Base-by-base conservation (phyloP, 768 basidiomycete genomes). In the Glaciozyma martinii region DNA sequence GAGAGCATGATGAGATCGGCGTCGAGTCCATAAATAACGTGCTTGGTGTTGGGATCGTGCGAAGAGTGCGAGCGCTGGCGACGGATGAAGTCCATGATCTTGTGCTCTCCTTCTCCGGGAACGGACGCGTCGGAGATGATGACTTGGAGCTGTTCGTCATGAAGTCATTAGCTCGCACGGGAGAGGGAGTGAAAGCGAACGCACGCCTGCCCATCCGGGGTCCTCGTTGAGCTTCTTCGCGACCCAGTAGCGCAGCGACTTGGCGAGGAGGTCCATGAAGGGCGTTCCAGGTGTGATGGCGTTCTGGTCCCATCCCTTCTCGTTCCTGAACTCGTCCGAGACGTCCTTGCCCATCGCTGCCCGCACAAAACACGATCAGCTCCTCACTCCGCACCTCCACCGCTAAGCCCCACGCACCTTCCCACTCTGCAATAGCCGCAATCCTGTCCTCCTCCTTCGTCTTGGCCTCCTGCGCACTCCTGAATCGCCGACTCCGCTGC, bases 1-100 rank as follows among this genome's bases (percentile, higher is more conserved):
- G 91, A 84, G 67, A 99, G 84, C 95, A 99, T 99, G 76, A 99
- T 99, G 52, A 99, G 82, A 83, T 99, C 95, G 65, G 95, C 95
- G 79, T 99, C 95, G 75, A 99, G 79, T 71, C 95, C 95, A 78
- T 98, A 99, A 67, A 99, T 98, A 61, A 98, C 94, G 75, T 99
- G 95, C 42, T 81, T 81, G 5, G 92, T 97, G 75, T 99, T 98
- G 25, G 94, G 86, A 76, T 99, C 86, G 77, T 98, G 86, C n/a
- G 85, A 87, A 29, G 83, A 82, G 74, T 93, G 89, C 58, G 82
- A 80, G 59, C 95, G 83, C 73, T 95, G 93, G 42, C 93, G 82
- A 61, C 95, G 82, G 69, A 99, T 94, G 76, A 83, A 98, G 76
- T 98, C 95, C 92, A 99, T 97, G 68, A 99, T 97, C 80, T 99